Conservation (phyloP, 2,329 filamentous ascomycete species). For the Apiospora koreana region DNA sequence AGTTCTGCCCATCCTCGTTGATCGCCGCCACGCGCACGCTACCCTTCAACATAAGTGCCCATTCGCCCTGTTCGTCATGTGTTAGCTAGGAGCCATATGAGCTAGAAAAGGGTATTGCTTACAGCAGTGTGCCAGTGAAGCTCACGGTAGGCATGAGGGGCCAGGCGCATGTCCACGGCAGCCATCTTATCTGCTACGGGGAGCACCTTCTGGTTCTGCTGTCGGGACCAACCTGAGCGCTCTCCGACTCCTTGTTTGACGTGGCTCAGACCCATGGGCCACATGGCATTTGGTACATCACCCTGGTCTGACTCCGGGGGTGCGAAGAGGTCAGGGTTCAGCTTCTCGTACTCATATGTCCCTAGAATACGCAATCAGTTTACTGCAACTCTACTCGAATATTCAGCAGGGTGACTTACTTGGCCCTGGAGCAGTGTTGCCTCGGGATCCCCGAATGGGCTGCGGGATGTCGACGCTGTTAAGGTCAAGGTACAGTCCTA, state of each 20-base stretch:
- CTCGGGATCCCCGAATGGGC: slow-evolving; percentile 53
- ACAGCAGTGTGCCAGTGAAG: slow-evolving; percentile 61
- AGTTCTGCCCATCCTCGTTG: slow-evolving; percentile 50
- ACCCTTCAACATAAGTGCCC: slow-evolving; percentile 53
- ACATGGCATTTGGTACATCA: slow-evolving; percentile 47
- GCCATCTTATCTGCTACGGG: slow-evolving; percentile 54
- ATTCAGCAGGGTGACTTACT: slow-evolving; percentile 29
- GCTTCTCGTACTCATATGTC: slow-evolving; percentile 50
- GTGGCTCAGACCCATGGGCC: slow-evolving; percentile 55
- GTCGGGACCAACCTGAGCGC: slow-evolving; percentile 53
- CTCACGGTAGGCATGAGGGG: slow-evolving; percentile 60
- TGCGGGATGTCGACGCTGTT: slow-evolving; percentile 52
- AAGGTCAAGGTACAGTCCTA: slow-evolving; percentile 57
- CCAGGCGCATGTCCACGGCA: slow-evolving; percentile 60
- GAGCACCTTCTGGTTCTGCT: slow-evolving; percentile 54
- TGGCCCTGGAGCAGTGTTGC: slow-evolving; percentile 54
- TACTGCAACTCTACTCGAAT: neutral
- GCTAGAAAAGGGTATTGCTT: neutral
- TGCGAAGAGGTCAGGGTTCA: slow-evolving; percentile 56
- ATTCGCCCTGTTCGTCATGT: slow-evolving; percentile 29
- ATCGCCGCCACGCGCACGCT: slow-evolving; percentile 52
- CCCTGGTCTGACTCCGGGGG: slow-evolving; percentile 56
- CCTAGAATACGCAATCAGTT: slow-evolving; percentile 24
- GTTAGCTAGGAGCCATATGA: neutral
- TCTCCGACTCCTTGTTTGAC: slow-evolving; percentile 46